Evolutionary conservation across 495 filamentous ascomycete genomes (phyloP).

Genomic region (Oidiodendron maius): DNA sequence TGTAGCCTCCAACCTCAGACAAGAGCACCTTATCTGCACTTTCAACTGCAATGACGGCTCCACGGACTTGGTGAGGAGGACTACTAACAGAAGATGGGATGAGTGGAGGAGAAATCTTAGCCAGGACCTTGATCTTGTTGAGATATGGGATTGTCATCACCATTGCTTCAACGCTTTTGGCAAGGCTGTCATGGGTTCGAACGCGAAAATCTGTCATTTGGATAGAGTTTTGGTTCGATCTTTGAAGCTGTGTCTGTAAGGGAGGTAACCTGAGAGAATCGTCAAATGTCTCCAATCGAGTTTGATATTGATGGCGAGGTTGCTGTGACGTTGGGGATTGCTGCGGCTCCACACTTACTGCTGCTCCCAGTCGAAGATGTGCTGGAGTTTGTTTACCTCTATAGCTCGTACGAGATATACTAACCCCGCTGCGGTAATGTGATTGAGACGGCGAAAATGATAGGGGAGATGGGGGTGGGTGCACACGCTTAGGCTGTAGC

Average conservation of each 20-base stretch:
- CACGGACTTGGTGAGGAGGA: constrained; percentile 46
- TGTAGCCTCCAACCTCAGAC: constrained; percentile 49
- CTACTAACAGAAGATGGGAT: constrained; percentile 35
- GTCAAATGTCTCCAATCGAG: constrained; percentile 30
- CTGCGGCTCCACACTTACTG: constrained; percentile 24
- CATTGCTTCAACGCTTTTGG: constrained; percentile 56
- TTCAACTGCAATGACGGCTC: constrained; percentile 79
- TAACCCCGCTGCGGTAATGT: constrained; percentile 8
- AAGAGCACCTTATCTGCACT: constrained; percentile 54
- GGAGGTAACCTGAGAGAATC: constrained; percentile 24
- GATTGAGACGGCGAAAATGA: constrained; percentile 10
- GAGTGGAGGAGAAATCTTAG: constrained; percentile 64
- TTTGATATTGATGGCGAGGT: constrained; percentile 27
- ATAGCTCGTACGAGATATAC: constrained; percentile 17
- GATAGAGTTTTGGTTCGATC: constrained; percentile 15
- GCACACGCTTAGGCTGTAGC: constrained; percentile 14
- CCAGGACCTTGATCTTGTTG: constrained; percentile 64
- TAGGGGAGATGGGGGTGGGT: constrained; percentile 16
- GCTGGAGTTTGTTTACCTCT: constrained; percentile 23
- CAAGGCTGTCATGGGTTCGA: constrained; percentile 20
- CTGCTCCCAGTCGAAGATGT: constrained; percentile 24
- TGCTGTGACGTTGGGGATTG: constrained; percentile 29
- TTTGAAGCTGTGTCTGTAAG: constrained; percentile 18
- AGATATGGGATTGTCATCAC: constrained; percentile 66
- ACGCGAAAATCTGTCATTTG: constrained; percentile 1